These are phyloP conservation scores for Lepiota brunneoincarnata DNA, from an alignment of 768 basidiomycete species.

Conservation along the genomic window DNA sequence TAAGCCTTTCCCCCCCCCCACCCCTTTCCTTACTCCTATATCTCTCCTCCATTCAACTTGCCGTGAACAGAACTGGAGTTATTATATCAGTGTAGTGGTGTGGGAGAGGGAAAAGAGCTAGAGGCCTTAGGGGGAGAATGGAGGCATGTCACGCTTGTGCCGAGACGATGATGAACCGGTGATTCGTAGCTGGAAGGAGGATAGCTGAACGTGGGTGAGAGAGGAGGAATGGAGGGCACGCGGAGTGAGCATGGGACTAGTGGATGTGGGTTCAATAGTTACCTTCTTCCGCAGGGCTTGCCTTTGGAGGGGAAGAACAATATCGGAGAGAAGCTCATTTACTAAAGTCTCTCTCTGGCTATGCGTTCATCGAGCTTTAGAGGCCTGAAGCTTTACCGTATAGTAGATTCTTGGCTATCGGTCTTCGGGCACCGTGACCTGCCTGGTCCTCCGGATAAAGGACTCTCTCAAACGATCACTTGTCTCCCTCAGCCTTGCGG, in stretches of 20 bases:
- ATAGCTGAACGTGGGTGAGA: neutral
- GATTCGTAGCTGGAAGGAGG: neutral
- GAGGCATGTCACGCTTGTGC: neutral
- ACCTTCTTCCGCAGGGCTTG: neutral
- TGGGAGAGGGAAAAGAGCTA: neutral
- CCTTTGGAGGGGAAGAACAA: neutral
- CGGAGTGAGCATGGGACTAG: conserved; percentile 1
- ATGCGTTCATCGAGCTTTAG: neutral
- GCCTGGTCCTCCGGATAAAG: neutral
- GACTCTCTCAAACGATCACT: neutral
- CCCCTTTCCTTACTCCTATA: no score
- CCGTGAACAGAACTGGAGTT: neutral
- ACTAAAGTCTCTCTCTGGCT: neutral
- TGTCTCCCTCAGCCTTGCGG: neutral
- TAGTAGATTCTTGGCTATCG: neutral
- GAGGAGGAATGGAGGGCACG: neutral
- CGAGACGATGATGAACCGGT: neutral
- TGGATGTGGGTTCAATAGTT: neutral
- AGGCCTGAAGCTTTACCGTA: neutral
- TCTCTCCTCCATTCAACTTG: neutral
- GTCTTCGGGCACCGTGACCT: neutral
- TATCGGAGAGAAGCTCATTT: neutral
- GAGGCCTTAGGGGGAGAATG: neutral
- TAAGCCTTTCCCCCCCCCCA: neutral
- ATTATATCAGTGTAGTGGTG: neutral